Conservation (phyloP, 129 eudicot species). For the Erigeron canadensis region DNA sequence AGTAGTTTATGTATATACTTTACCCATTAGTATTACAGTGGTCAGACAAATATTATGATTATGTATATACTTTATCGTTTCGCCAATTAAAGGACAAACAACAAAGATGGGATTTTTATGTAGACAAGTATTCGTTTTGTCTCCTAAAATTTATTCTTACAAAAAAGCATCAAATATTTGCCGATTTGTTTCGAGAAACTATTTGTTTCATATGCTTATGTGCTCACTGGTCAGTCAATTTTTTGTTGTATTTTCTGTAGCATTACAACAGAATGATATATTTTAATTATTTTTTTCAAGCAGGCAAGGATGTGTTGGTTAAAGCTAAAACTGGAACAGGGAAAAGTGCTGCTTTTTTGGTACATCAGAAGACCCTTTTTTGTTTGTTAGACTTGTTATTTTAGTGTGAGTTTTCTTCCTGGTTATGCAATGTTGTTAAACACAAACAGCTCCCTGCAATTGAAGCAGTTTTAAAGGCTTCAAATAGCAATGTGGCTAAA, state of each 20-base stretch:
- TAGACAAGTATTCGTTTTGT: too few relatives aligned
- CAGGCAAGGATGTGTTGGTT: slow-evolving; percentile 90
- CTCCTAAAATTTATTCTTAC: too few relatives aligned
- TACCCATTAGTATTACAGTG: too few relatives aligned
- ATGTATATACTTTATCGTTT: too few relatives aligned
- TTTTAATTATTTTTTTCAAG: slow-evolving; percentile 7
- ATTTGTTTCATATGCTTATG: background rate
- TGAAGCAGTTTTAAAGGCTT: slow-evolving; percentile 94
- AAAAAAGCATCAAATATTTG: too few relatives aligned
- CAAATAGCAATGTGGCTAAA: slow-evolving; percentile 29
- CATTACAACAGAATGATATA: background rate
- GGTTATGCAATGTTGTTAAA: slow-evolving; percentile 48
- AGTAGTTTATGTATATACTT: too few relatives aligned
- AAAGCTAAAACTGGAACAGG: slow-evolving; percentile 95
- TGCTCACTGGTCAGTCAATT: too few relatives aligned
- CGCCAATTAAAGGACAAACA: too few relatives aligned
- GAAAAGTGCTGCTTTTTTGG: slow-evolving; percentile 95
- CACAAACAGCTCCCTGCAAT: slow-evolving; percentile 96
- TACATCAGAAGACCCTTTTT: slow-evolving; percentile 31
- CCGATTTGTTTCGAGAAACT: background rate
- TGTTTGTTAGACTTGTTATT: background rate
- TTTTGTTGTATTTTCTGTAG: too few relatives aligned
- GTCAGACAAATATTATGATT: too few relatives aligned
- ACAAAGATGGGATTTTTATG: too few relatives aligned
- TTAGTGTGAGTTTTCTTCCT: slow-evolving; percentile 3